phyloP scores from a whole-genome alignment of 2,329 filamentous ascomycete species.

The Phialophora chinensis region DNA sequence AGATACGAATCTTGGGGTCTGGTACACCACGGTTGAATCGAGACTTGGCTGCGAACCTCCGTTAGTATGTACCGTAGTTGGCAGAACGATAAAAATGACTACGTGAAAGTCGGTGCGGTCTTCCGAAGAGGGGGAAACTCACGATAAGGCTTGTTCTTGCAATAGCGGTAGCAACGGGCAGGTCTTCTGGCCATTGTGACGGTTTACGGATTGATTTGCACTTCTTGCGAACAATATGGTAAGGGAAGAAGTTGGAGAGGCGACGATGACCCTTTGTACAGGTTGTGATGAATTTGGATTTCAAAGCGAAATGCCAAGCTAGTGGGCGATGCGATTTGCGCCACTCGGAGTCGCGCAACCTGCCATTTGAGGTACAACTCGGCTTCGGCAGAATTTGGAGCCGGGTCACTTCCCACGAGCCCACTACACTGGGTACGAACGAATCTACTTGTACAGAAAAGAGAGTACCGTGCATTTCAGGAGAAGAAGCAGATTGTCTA shows the following conservation, averaged over 20 bases:
- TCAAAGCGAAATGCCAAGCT: conserved; percentile 6
- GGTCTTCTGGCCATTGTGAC: conserved; percentile 99
- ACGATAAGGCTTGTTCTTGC: conserved; percentile 87
- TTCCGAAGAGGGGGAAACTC: background rate
- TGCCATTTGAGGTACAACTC: conserved; percentile 1
- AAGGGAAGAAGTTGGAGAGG: conserved; percentile 23
- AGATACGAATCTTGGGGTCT: conserved; percentile 86
- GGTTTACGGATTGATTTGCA: conserved; percentile 54
- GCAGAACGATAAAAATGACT: background rate
- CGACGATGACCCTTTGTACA: conserved; percentile 12
- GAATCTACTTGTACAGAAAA: background rate
- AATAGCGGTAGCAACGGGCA: conserved; percentile 99
- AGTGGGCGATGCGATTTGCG: conserved; percentile 1
- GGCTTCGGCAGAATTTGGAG: background rate
- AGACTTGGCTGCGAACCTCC: conserved; percentile 71
- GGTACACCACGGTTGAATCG: conserved; percentile 99
- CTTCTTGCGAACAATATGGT: conserved; percentile 55
- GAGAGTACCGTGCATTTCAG: background rate
- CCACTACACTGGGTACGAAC: background rate
- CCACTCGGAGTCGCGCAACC: background rate
- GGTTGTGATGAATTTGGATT: conserved; percentile 3
- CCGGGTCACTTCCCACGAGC: background rate
- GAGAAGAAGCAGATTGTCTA: background rate
- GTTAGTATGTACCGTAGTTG: background rate
- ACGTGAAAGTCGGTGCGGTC: background rate